Conservation (phyloP, 345 rosid genomes). For the Salix viminalis region DNA sequence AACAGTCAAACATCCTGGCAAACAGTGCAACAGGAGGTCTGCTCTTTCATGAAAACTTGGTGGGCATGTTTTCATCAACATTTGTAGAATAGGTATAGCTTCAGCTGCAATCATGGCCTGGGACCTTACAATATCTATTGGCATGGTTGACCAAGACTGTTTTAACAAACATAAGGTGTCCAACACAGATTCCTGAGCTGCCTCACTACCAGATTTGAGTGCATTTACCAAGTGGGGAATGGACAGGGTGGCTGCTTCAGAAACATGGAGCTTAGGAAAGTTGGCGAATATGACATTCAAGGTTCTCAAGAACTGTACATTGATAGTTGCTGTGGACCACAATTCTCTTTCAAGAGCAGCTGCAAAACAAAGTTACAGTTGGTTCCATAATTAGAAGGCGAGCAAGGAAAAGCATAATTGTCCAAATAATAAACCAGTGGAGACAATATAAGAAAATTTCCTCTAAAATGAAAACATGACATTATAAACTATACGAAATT, state of each 20-base stretch:
- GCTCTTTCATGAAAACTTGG: constrained; percentile 83
- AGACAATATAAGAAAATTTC: background rate
- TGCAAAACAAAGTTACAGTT: constrained; percentile 33
- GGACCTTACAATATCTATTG: constrained; percentile 69
- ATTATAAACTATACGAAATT: background rate
- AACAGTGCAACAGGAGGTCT: constrained; percentile 76
- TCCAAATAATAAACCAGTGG: background rate
- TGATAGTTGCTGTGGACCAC: constrained; percentile 70
- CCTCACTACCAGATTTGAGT: constrained; percentile 70
- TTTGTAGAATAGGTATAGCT: constrained; percentile 76
- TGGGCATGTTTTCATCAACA: constrained; percentile 76
- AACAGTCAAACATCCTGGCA: constrained; percentile 85
- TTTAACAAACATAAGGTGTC: constrained; percentile 72
- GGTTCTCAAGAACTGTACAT: constrained; percentile 70
- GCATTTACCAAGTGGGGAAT: constrained; percentile 81
- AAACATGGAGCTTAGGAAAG: constrained; percentile 76
- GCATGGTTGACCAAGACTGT: constrained; percentile 78
- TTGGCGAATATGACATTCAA: constrained; percentile 70
- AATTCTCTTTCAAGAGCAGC: constrained; percentile 92
- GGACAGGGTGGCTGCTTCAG: constrained; percentile 87
- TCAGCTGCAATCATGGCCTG: constrained; percentile 85
- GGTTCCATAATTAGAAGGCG: background rate
- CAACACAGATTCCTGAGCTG: constrained; percentile 65
- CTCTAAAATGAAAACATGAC: background rate
- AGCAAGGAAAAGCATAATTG: background rate